Conservation (phyloP, 768 basidiomycete species). For the Kwoniella mangroviensis region DNA sequence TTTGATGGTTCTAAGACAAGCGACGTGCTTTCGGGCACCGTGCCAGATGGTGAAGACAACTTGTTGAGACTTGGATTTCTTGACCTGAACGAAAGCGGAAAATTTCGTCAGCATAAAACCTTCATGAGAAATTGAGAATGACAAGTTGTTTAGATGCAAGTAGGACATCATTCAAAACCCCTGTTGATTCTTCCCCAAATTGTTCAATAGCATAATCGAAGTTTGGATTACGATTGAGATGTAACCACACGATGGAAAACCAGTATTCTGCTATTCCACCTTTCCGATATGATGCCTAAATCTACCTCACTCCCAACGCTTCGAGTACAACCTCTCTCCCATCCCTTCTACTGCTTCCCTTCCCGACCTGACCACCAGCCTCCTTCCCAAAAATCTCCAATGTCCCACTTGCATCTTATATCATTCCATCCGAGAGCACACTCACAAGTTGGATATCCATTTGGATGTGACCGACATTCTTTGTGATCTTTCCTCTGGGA, state of each 20-base stretch:
- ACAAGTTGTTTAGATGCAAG: background rate
- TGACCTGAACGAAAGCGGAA: constrained; percentile 42
- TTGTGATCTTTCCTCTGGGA: constrained; percentile 81
- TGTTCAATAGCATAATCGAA: no score
- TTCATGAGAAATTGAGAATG: background rate
- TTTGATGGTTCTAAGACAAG: constrained; percentile 94
- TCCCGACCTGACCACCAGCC: no score
- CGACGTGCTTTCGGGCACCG: constrained; percentile 96
- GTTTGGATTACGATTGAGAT: no score
- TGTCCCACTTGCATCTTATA: background rate
- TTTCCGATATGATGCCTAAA: no score
- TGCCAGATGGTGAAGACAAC: constrained; percentile 97
- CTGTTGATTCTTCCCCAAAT: background rate
- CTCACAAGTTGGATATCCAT: constrained; percentile 59
- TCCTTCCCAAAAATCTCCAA: background rate
- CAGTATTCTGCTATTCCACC: no score
- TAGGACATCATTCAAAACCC: background rate
- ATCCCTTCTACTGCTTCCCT: no score
- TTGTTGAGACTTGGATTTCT: constrained; percentile 68
- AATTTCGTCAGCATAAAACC: constrained; percentile 3
- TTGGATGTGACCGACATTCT: constrained; percentile 68
- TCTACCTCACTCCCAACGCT: background rate
- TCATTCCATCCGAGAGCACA: background rate
- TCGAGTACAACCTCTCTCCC: background rate
- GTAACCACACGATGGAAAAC: no score